Evolutionary conservation across 2,329 filamentous ascomycete genomes (phyloP).

Genomic region (Fusarium scirpi): DNA sequence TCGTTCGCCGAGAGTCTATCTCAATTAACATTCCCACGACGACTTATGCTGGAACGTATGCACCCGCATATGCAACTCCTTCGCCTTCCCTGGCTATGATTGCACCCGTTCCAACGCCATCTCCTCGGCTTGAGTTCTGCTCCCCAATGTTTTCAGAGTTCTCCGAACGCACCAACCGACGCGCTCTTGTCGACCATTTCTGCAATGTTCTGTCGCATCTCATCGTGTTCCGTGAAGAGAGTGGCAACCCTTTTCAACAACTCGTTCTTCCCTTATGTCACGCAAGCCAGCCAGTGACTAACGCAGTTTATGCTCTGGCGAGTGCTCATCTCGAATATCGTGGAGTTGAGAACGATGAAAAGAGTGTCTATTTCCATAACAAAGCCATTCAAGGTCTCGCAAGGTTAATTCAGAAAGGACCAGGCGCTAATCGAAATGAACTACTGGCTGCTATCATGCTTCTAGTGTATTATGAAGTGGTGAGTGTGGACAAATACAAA

Average conservation of each 20-base stretch:
- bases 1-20: conserved; percentile 40
- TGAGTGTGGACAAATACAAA: conserved; percentile 51
- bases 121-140: conserved; percentile 62
- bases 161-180: conserved; percentile 64
- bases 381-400: conserved; percentile 69
- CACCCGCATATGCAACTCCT: conserved; percentile 29
- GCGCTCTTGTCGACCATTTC: conserved; percentile 71
- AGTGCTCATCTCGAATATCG: conserved; percentile 84
- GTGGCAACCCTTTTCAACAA: conserved; percentile 72
- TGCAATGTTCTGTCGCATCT: conserved; percentile 73
- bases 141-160: conserved; percentile 69
- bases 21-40: conserved; percentile 34
- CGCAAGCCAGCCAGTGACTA: conserved; percentile 72
- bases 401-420: conserved; percentile 66
- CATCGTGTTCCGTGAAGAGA: conserved; percentile 73
- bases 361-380: conserved; percentile 70
- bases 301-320: conserved; percentile 85
- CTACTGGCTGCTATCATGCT: conserved; percentile 71
- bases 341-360: conserved; percentile 64
- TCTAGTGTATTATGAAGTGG: conserved; percentile 73
- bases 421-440: conserved; percentile 65
- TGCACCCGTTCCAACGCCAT: conserved; percentile 40
- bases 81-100: conserved; percentile 46
- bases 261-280: conserved; percentile 71
- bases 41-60: conserved; percentile 31